phyloP scores from a whole-genome alignment of 192 early-diverging fungal species.

The Lunasporangiospora selenospora region DNA sequence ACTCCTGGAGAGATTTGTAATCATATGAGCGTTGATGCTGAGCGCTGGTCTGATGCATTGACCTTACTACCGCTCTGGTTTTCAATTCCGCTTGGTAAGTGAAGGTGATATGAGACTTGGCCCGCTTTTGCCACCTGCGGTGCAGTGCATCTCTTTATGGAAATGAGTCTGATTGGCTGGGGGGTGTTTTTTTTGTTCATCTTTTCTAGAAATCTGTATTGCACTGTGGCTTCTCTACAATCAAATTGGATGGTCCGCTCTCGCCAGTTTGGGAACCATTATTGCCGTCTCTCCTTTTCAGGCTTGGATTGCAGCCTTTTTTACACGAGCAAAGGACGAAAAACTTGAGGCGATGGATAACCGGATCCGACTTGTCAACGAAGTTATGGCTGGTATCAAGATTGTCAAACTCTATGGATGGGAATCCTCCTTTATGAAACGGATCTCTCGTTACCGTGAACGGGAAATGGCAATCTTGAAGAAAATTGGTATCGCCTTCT shows the following conservation, averaged over 20 bases:
- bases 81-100: slow-evolving; percentile 13
- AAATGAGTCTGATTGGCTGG: too few species aligned
- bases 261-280: slow-evolving; percentile 18
- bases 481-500: slow-evolving; percentile 13
- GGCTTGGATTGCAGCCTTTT: slow-evolving; percentile 13
- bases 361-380: slow-evolving; percentile 32
- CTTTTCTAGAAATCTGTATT: slow-evolving; percentile 28
- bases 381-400: slow-evolving; percentile 34
- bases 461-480: slow-evolving; percentile 9
- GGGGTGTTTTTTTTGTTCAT: too few species aligned
- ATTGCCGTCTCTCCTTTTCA: slow-evolving; percentile 21
- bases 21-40: slow-evolving; percentile 41
- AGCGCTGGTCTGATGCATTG: slow-evolving; percentile 19
- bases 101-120: too few species aligned
- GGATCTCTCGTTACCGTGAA: slow-evolving; percentile 7
- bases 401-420: slow-evolving; percentile 47
- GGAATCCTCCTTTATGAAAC: slow-evolving; percentile 16
- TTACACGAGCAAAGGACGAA: slow-evolving; percentile 10
- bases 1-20: slow-evolving; percentile 45
- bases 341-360: slow-evolving; percentile 39
- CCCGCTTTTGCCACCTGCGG: too few species aligned
- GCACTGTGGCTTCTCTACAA: slow-evolving; percentile 31
- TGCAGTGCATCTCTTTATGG: too few species aligned
- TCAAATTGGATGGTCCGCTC: slow-evolving; percentile 26
- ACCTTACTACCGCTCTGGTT: slow-evolving; percentile 2